A percentile compares a stretch with the other conserved stretches of the same genome.
phyloP scores from a whole-genome alignment of 768 basidiomycete species.

The Lactarius indigo region DNA sequence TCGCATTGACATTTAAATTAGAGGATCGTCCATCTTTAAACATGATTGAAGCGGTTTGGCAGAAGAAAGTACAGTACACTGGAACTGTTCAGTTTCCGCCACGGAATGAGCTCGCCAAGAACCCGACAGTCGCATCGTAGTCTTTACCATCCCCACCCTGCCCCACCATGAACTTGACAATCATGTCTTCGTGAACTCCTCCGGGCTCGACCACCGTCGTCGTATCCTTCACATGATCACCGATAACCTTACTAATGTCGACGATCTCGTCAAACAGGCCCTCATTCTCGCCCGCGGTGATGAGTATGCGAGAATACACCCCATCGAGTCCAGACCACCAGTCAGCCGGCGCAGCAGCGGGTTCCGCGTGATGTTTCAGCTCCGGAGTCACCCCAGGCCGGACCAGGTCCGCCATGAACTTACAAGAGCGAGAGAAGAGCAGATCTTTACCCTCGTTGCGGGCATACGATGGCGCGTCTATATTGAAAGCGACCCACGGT shows the following conservation, averaged over 20 bases:
- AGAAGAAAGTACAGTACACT: not conserved
- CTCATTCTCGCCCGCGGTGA: conserved; percentile 2
- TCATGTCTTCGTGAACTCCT: conserved; percentile 6
- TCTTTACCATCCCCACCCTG: conserved; percentile 7
- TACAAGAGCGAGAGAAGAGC: not conserved
- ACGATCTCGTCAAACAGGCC: not conserved
- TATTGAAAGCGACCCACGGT: not conserved
- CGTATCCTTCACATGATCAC: not conserved
- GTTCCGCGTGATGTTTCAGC: not conserved
- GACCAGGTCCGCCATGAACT: not conserved
- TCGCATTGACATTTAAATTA: not conserved
- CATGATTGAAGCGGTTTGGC: not conserved
- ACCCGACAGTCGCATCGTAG: not conserved
- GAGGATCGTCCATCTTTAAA: not conserved
- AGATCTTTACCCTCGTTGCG: conserved; percentile 5
- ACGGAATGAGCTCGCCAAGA: not conserved
- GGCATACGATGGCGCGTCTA: not conserved
- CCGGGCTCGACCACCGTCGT: conserved; percentile 1
- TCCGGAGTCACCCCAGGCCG: not conserved
- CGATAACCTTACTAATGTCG: not conserved
- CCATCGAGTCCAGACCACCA: conserved; percentile 12
- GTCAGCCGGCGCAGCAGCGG: not conserved
- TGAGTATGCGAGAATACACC: not conserved
- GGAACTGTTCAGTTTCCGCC: not conserved
- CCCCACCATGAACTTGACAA: not conserved